phyloP scores from a whole-genome alignment of 768 basidiomycete genomes.

The Mycena galericulata region DNA sequence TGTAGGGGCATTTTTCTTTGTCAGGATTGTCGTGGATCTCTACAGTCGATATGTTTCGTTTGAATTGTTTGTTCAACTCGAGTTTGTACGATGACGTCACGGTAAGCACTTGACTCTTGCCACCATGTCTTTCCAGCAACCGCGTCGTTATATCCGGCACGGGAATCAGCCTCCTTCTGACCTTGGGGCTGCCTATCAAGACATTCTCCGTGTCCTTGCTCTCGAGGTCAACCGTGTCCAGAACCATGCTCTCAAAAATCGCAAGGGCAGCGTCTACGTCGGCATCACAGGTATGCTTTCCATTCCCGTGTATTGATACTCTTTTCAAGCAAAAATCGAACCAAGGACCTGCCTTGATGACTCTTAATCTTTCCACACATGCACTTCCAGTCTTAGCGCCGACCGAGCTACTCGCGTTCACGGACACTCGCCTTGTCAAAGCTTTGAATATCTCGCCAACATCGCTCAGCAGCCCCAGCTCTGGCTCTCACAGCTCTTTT shows the following conservation, averaged over 20 bases:
- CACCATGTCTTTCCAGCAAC: neutral
- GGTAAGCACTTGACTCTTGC: too few relatives aligned
- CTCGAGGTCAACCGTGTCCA: constrained; percentile 42
- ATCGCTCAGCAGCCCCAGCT: constrained; percentile 25
- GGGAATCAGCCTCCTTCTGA: constrained; percentile 13
- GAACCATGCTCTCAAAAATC: constrained; percentile 24
- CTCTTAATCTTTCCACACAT: constrained; percentile 24
- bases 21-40: too few relatives aligned
- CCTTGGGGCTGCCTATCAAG: constrained; percentile 27
- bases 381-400: constrained; percentile 11
- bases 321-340: neutral
- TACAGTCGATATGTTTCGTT: too few relatives aligned
- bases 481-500: constrained; percentile 47
- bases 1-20: too few relatives aligned
- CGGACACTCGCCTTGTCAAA: constrained; percentile 38
- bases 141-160: constrained; percentile 25
- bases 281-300: constrained; percentile 40
- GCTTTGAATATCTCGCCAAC: constrained; percentile 17
- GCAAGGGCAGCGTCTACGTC: constrained; percentile 42
- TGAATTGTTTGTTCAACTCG: too few relatives aligned
- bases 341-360: constrained; percentile 33
- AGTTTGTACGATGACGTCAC: too few relatives aligned
- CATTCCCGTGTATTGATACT: neutral
- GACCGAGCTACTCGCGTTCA: constrained; percentile 23
- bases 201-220: constrained; percentile 41